Percentiles rank a stretch among this genome's conserved stretches.
Evolutionary conservation across 768 basidiomycete species (phyloP).

Genomic region (Lepiota venenata): DNA sequence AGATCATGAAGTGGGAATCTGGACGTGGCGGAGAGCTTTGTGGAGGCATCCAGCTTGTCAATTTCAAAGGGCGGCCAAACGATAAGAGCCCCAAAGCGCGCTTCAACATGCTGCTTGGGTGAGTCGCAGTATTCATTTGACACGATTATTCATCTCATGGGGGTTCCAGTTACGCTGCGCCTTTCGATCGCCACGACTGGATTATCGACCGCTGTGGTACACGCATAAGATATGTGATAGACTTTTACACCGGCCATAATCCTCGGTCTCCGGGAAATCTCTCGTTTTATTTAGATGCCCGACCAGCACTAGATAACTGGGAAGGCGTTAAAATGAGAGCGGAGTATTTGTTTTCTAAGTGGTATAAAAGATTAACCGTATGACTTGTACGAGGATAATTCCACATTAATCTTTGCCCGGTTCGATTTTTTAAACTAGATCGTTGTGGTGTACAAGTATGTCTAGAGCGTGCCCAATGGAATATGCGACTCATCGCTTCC

Average conservation of each 20-base stretch:
- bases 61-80: conserved; percentile 85
- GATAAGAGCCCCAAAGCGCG: conserved; percentile 80
- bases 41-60: conserved; percentile 78
- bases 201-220: conserved; percentile 90
- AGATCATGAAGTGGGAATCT: conserved; percentile 80
- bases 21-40: conserved; percentile 81
- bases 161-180: conserved; percentile 74
- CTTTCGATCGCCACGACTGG: conserved; percentile 99
- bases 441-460: neutral
- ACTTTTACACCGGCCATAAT: conserved; percentile 89
- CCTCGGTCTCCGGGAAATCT: conserved; percentile 46
- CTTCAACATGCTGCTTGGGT: conserved; percentile 86
- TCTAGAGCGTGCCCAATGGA: conserved; percentile 13
- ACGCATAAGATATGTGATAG: conserved; percentile 90
- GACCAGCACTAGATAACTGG: conserved; percentile 93
- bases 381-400: conserved; percentile 5
- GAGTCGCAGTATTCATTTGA: conserved; percentile 23
- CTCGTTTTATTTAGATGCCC: conserved; percentile 91
- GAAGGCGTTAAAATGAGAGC: conserved; percentile 87
- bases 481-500: conserved; percentile 36
- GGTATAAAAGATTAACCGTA: conserved; percentile 8
- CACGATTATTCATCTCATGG: conserved; percentile 10
- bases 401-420: neutral
- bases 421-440: neutral
- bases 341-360: conserved; percentile 30